Conservation (phyloP, 163 green algal species). For the Prototheca stagnorum region DNA sequence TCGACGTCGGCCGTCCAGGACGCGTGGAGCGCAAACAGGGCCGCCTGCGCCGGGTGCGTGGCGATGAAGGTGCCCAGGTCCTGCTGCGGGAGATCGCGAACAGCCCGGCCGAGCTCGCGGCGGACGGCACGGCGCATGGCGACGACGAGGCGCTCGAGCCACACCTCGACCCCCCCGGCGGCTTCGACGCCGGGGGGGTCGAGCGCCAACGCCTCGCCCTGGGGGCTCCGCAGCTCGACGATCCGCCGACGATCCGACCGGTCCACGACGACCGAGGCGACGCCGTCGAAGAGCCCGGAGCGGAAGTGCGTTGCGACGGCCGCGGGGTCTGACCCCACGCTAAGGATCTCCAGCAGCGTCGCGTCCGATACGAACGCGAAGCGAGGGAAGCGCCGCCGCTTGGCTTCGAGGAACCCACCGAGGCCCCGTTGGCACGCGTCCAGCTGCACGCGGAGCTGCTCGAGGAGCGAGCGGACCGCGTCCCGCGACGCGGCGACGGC, state of each 20-base stretch:
- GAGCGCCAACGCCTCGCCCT: slow-evolving; percentile 59
- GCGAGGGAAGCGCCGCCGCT: slow-evolving; percentile 52
- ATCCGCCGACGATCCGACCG: slow-evolving; percentile 57
- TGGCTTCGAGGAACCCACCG: slow-evolving; percentile 77
- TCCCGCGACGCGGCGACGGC: slow-evolving; percentile 64
- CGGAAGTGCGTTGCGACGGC: slow-evolving; percentile 77
- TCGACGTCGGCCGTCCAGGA: slow-evolving; percentile 77
- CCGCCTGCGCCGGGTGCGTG: slow-evolving; percentile 65
- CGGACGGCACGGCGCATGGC: slow-evolving; percentile 64
- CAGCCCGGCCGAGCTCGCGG: slow-evolving; percentile 52
- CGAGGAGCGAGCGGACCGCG: slow-evolving; percentile 77
- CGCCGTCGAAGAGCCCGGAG: slow-evolving; percentile 81
- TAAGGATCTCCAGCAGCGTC: slow-evolving; percentile 90
- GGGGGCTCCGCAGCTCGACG: slow-evolving; percentile 68
- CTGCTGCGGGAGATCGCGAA: slow-evolving; percentile 52
- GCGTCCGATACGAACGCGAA: slow-evolving; percentile 97
- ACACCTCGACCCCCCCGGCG: slow-evolving; percentile 60
- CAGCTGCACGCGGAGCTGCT: slow-evolving; percentile 79
- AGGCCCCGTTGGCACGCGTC: slow-evolving; percentile 90
- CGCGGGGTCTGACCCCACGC: slow-evolving; percentile 70
- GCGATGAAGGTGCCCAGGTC: slow-evolving; percentile 73
- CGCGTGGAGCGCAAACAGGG: slow-evolving; percentile 85
- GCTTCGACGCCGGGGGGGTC: slow-evolving; percentile 54
- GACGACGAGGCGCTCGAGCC: slow-evolving; percentile 79
- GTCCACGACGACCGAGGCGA: too few relatives aligned